Evolutionary conservation across 352 stramenopile species (phyloP).

Genomic region (Globisporangium alternatum): DNA sequence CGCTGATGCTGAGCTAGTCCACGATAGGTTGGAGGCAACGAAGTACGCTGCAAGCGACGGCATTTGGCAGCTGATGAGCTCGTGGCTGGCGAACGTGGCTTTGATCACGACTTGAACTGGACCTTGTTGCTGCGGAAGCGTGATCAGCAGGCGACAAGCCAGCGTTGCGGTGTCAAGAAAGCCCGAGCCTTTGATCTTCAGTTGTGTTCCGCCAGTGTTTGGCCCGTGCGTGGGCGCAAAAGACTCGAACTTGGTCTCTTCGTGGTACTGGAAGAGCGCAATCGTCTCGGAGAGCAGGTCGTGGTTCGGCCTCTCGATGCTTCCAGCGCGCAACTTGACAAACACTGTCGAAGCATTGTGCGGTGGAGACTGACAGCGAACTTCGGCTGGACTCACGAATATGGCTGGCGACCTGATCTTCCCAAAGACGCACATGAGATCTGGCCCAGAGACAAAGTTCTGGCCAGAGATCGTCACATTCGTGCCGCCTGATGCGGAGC

Average conservation of each 20-base stretch:
- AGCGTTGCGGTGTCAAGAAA: slow-evolving; percentile 27
- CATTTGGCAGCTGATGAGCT: slow-evolving; percentile 28
- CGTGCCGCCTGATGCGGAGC: slow-evolving; percentile 32
- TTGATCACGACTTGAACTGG: slow-evolving; percentile 12
- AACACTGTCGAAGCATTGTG: slow-evolving; percentile 25
- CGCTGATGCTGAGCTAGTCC: slow-evolving; percentile 18
- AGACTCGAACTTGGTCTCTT: slow-evolving; percentile 20
- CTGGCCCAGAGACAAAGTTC: slow-evolving; percentile 27
- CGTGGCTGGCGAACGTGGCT: slow-evolving; percentile 22
- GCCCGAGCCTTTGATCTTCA: slow-evolving; percentile 23
- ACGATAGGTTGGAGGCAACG: slow-evolving; percentile 13
- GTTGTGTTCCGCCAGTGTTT: slow-evolving; percentile 26
- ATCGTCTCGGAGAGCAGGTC: slow-evolving; percentile 26
- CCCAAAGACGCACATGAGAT: slow-evolving; percentile 41
- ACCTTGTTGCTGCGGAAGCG: slow-evolving; percentile 21
- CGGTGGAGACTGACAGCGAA: slow-evolving; percentile 28
- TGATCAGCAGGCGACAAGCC: slow-evolving; percentile 35
- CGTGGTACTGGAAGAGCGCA: slow-evolving; percentile 36
- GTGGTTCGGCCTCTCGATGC: slow-evolving; percentile 13
- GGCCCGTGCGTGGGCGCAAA: slow-evolving; percentile 38
- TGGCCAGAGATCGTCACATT: slow-evolving; percentile 31
- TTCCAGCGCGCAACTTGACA: slow-evolving; percentile 29
- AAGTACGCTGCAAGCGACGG: slow-evolving; percentile 24
- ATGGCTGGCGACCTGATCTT: slow-evolving; percentile 25
- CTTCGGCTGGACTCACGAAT: slow-evolving; percentile 25